Base-by-base conservation (phyloP, 352 stramenopile genomes). In the Phytophthora rubi region DNA sequence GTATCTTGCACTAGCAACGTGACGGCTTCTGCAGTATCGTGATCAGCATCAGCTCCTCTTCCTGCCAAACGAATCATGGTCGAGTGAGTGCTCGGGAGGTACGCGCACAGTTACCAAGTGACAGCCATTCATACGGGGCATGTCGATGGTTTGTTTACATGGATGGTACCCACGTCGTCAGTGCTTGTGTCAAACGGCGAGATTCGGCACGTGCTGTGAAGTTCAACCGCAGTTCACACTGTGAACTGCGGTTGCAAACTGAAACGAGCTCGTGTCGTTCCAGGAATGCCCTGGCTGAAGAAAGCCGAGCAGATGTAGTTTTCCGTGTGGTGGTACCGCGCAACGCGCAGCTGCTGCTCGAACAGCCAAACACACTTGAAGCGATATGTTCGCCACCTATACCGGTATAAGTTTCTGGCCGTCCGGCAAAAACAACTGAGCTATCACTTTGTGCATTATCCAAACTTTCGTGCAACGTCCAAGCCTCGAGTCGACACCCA, bases 361-460 rank as follows among this genome's bases (percentile, higher is more conserved):
- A 47, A 47, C 39, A 47, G 39, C 39, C 39, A 47, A 47, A 47
- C 15, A 13, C 39, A 47, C 39, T 7, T 47, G 39, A 47, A 13
- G 10, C 39, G 39, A 13, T 30, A 30, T 30, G 2, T 30, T 30
- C 26, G 26, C 26, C 3, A 6, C 26, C 26, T 30, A 15, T 12
- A 39, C 33, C 33, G 33, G 33, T 39, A 12, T 37, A 37, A 37
- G 32, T 37, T 37, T 8, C 6, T 37, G 32, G 32, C 32, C 9
- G 35, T 13, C 35, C 4, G 35, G 10, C 35, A 42, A 42, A 42
- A 16, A 10, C 53, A 44, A 44, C 37, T 33, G 53, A 35, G 28
- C 13, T 58, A 58, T n/a, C 52, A 28, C 52, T 28, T 28, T 58
- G 52, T 58, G 52, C 28, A 44, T 58, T 45, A 30, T 58, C 52